Percentiles rank a stretch among this genome's conserved stretches.
These are phyloP conservation scores for Fistulifera solaris DNA, from an alignment of 108 stramenopile genomes.

Conservation along the genomic window DNA sequence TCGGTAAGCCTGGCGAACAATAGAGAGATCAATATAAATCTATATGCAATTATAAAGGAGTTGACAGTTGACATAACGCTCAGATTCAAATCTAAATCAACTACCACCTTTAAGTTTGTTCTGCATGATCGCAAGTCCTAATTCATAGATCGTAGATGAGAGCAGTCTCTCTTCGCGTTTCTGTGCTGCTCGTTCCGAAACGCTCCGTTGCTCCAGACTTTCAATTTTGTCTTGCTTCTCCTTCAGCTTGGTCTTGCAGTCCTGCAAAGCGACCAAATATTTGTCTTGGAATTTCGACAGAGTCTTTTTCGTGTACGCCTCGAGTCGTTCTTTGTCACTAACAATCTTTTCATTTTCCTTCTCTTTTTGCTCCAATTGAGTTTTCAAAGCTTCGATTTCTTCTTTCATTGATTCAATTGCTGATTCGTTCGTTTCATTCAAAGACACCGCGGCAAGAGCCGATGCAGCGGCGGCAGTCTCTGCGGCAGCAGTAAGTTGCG, in stretches of 20 bases:
- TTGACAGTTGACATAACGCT: too few relatives aligned
- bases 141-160: conserved; percentile 85
- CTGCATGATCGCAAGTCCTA: conserved; percentile 87
- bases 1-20: too few relatives aligned
- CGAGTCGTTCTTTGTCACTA: conserved; percentile 87
- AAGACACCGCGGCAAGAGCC: not conserved
- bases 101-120: conserved; percentile 41
- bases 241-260: conserved; percentile 85
- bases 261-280: conserved; percentile 86
- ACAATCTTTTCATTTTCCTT: conserved; percentile 71
- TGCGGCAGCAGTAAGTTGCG: conserved; percentile 24
- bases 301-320: conserved; percentile 88
- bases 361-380: conserved; percentile 47
- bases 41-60: too few relatives aligned
- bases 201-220: conserved; percentile 55
- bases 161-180: conserved; percentile 86
- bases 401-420: not conserved
- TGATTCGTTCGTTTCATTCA: not conserved
- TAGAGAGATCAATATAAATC: too few relatives aligned
- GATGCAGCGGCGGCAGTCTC: conserved; percentile 19
- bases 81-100: not conserved
- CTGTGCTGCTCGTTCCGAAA: conserved; percentile 75
- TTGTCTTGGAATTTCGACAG: conserved; percentile 91
- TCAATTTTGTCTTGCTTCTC: conserved; percentile 86
- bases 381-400: conserved; percentile 1